Base-by-base conservation (phyloP, 2,329 filamentous ascomycete species). In the Aureobasidium sp. region DNA sequence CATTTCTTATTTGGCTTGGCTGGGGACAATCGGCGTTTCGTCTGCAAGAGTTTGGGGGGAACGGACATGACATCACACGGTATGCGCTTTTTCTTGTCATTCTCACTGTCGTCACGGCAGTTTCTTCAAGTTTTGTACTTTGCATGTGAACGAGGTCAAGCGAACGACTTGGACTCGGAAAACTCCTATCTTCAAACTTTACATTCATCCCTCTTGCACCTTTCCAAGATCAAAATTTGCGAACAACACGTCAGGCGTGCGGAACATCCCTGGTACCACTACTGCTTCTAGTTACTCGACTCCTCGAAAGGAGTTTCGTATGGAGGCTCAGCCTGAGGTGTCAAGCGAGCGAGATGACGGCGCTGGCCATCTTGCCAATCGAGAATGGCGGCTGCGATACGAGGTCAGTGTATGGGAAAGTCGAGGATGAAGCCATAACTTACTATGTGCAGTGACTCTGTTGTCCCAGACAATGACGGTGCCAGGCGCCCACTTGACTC, bases 401-500 rank as follows among this genome's bases (percentile, higher is more conserved):
- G 6, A 24, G 21, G 24, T 42, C 21, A 52, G 48, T 29, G 34
- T 21, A 25, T 21, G n/a, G 8, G 2, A 12, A 6, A 85, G 14
- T 16, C 48, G 8, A 40, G 12, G 25, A 27, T 30, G 14, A 7
- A 7, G 4, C 3, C 0, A 4, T 11, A 42, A 35, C 48, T 52
- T 35, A 52, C 48, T 56, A 68, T 95, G 88, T 60, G 82, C 79
- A 8, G 86, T 90, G 0, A 90, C 80, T 27, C 88, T 77, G 71
- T 91, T 93, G 67, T 93, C 88, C 88, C 88, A 94, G 1, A 91
- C 82, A 2, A 93, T 86, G 1, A 94, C 88, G 0, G 86, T 91
- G n/a, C 81, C 79, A 38, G 81, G 76, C 60, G 82, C 81, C 88
- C 88, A 94, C 67, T 84, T 86, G 45, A 95, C 77, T 21, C 86